Evolutionary conservation across 2,329 filamentous ascomycete genomes (phyloP).

Genomic region (Fusarium fracticaudum): DNA sequence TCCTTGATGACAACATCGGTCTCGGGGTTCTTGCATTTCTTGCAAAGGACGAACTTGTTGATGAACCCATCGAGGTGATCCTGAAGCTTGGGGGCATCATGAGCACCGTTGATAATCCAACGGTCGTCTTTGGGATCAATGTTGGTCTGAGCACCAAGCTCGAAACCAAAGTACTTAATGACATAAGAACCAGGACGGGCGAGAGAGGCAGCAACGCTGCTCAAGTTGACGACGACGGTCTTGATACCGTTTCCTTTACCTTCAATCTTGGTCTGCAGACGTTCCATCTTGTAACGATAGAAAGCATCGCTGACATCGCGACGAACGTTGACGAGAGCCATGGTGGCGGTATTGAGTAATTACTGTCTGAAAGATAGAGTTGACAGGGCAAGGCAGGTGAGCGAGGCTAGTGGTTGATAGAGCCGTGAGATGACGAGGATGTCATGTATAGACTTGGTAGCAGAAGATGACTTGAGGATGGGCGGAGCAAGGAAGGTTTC

Average conservation of each 20-base stretch:
- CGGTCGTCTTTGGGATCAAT: slow-evolving; percentile 96
- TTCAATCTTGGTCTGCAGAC: slow-evolving; percentile 98
- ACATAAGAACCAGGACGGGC: slow-evolving; percentile 92
- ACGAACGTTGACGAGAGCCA: slow-evolving; percentile 98
- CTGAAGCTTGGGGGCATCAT: slow-evolving; percentile 94
- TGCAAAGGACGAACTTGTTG: slow-evolving; percentile 98
- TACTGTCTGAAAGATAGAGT: slow-evolving; percentile 29
- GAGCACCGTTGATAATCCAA: slow-evolving; percentile 99
- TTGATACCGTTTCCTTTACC: slow-evolving; percentile 99
- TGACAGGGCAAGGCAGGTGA: slow-evolving; percentile 25
- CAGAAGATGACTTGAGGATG: slow-evolving; percentile 48
- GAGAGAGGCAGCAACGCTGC: slow-evolving; percentile 90
- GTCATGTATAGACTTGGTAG: slow-evolving; percentile 52
- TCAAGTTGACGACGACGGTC: slow-evolving; percentile 95
- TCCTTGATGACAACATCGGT: slow-evolving; percentile 97
- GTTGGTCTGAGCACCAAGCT: slow-evolving; percentile 98
- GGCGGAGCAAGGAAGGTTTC: slow-evolving; percentile 58
- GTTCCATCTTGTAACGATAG: slow-evolving; percentile 99
- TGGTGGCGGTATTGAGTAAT: slow-evolving; percentile 65
- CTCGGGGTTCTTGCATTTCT: slow-evolving; percentile 99
- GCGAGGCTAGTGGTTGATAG: slow-evolving; percentile 30
- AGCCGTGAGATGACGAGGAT: slow-evolving; percentile 43
- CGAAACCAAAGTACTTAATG: slow-evolving; percentile 99
- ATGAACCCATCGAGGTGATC: slow-evolving; percentile 99
- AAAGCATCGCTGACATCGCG: slow-evolving; percentile 98